Evolutionary conservation across 2,329 filamentous ascomycete genomes (phyloP).

Genomic region (Chaetoscypha palmicola): DNA sequence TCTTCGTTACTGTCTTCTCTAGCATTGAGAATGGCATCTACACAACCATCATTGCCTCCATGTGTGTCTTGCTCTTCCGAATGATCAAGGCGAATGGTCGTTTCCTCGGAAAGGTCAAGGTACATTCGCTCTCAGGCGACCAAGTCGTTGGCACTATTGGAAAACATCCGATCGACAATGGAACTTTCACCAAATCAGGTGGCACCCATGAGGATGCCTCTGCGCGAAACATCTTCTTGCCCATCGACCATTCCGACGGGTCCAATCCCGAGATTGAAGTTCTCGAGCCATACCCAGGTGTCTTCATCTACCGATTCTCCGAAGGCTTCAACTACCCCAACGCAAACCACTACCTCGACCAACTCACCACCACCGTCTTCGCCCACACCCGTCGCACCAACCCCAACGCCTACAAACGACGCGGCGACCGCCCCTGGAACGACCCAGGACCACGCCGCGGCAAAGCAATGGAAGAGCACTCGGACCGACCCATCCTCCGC

Average conservation of each 20-base stretch:
- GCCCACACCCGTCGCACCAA: conserved; percentile 70
- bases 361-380: conserved; percentile 63
- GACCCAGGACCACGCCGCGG: conserved; percentile 68
- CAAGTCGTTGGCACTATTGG: conserved; percentile 59
- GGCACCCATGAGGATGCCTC: conserved; percentile 36
- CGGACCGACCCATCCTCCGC: conserved; percentile 61
- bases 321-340: conserved; percentile 98
- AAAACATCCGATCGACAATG: conserved; percentile 42
- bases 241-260: conserved; percentile 79
- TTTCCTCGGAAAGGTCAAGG: conserved; percentile 75
- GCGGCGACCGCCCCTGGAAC: conserved; percentile 88
- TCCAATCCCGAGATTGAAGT: conserved; percentile 79
- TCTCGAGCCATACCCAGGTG: conserved; percentile 77
- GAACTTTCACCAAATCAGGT: conserved; percentile 29
- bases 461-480: conserved; percentile 41
- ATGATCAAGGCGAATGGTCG: conserved; percentile 74
- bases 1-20: conserved; percentile 81
- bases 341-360: conserved; percentile 79
- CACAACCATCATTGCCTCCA: conserved; percentile 70
- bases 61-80: conserved; percentile 73
- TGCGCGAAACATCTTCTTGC: conserved; percentile 75
- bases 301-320: conserved; percentile 92
- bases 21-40: conserved; percentile 93
- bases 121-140: conserved; percentile 78
- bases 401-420: conserved; percentile 53